A percentile compares a stretch with the other conserved stretches of the same genome.
These are phyloP conservation scores for Neofusicoccum ribis DNA, from an alignment of 2,329 filamentous ascomycete genomes.

Conservation along the genomic window DNA sequence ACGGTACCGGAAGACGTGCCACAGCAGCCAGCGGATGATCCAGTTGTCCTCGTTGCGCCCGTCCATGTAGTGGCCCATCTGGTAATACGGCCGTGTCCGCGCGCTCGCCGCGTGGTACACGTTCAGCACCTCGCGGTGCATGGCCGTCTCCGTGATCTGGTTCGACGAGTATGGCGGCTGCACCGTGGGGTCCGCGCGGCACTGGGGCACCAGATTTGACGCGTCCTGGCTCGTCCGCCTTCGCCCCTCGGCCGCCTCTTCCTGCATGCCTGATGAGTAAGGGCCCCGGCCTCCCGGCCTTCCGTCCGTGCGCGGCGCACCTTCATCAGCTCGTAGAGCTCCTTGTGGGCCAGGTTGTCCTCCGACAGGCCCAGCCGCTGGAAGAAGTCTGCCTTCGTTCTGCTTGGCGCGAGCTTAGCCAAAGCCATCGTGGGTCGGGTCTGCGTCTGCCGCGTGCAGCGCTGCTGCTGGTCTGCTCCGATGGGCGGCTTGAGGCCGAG, in stretches of 20 bases:
- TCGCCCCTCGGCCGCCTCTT: slow-evolving; percentile 45
- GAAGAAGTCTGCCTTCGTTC: slow-evolving; percentile 41
- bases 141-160: slow-evolving; percentile 51
- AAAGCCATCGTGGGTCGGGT: slow-evolving; percentile 14
- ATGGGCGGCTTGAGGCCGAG: background rate
- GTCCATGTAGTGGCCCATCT: slow-evolving; percentile 43
- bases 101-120: slow-evolving; percentile 43
- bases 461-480: slow-evolving; percentile 1
- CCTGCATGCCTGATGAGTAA: slow-evolving; percentile 30
- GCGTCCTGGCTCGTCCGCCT: slow-evolving; percentile 42
- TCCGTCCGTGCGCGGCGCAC: slow-evolving; percentile 30
- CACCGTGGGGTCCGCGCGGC: slow-evolving; percentile 33
- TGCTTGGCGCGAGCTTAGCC: slow-evolving; percentile 19
- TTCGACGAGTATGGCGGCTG: slow-evolving; percentile 46
- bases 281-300: background rate
- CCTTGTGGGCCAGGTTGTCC: slow-evolving; percentile 34
- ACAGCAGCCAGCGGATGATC: slow-evolving; percentile 54
- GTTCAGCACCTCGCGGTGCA: slow-evolving; percentile 45
- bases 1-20: slow-evolving; percentile 53
- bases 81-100: slow-evolving; percentile 43
- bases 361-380: slow-evolving; percentile 44
- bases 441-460: slow-evolving; percentile 5
- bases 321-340: slow-evolving; percentile 47
- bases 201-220: slow-evolving; percentile 41
- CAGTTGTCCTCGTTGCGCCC: slow-evolving; percentile 49